Conservation (phyloP, 1,284 basidiomycete species). For the Cutaneotrichosporon cavernicola region DNA sequence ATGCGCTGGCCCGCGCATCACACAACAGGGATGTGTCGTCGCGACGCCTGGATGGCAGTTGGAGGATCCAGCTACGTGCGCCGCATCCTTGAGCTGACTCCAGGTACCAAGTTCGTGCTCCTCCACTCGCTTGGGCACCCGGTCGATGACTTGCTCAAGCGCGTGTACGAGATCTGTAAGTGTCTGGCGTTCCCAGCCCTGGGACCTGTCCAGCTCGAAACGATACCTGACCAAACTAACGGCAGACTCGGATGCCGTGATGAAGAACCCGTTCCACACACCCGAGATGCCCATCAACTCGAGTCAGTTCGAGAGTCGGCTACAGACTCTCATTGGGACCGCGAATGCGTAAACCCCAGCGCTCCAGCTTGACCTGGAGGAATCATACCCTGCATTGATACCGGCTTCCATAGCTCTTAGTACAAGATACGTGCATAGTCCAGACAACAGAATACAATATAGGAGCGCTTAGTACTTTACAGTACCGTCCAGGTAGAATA, state of each 20-base stretch:
- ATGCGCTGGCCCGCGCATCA: no score
- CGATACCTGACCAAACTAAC: neutral
- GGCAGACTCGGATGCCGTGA: conserved; percentile 73
- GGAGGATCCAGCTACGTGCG: no score
- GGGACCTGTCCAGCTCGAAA: no score
- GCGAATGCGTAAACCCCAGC: conserved; percentile 27
- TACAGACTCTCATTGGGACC: conserved; percentile 47
- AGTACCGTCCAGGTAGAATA: conserved; percentile 45
- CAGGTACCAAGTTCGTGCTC: conserved; percentile 97
- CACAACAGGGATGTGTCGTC: neutral
- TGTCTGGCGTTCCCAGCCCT: neutral
- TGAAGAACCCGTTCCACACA: conserved; percentile 99
- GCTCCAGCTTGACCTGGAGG: neutral
- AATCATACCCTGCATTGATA: conserved; percentile 22
- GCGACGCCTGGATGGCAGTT: no score
- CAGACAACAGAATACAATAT: neutral
- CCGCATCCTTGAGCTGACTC: neutral
- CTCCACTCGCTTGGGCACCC: conserved; percentile 65
- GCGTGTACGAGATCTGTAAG: conserved; percentile 81
- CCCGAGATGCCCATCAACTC: conserved; percentile 97
- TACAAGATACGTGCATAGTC: neutral
- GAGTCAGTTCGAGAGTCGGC: conserved; percentile 77
- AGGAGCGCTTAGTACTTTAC: conserved; percentile 22
- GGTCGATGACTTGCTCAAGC: conserved; percentile 71
- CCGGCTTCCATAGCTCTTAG: neutral